Percentiles rank a stretch among this genome's conserved stretches.
phyloP scores from a whole-genome alignment of 352 stramenopile genomes.

The Elongisporangium anandrum region DNA sequence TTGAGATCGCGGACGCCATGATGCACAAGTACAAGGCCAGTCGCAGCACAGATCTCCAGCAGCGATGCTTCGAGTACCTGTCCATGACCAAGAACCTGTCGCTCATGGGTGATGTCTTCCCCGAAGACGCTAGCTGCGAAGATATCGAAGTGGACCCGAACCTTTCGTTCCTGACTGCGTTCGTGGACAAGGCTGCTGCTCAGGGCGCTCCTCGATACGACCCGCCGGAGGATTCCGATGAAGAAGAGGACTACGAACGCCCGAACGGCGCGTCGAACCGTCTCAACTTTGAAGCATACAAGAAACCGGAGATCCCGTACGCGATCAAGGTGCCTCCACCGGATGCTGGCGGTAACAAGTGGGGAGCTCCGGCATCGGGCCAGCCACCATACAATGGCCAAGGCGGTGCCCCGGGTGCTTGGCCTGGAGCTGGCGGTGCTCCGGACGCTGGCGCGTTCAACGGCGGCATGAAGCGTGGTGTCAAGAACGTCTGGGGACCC shows the following conservation, averaged over 20 bases:
- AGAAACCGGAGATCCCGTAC: constrained; percentile 89
- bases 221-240: constrained; percentile 94
- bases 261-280: constrained; percentile 54
- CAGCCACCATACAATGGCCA: not conserved
- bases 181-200: constrained; percentile 90
- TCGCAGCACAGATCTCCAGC: constrained; percentile 95
- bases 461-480: constrained; percentile 35
- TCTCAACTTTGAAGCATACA: constrained; percentile 87
- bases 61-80: constrained; percentile 99
- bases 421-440: constrained; percentile 21
- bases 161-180: constrained; percentile 94
- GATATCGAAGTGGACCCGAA: constrained; percentile 95
- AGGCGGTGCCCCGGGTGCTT: constrained; percentile 11
- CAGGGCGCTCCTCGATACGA: constrained; percentile 94
- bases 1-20: constrained; percentile 88
- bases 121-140: constrained; percentile 96
- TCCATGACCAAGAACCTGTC: constrained; percentile 90
- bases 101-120: constrained; percentile 91
- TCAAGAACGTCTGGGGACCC: constrained; percentile 86
- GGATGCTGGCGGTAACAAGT: constrained; percentile 65
- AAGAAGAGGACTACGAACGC: constrained; percentile 88
- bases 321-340: constrained; percentile 63
- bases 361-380: constrained; percentile 27
- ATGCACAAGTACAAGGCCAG: constrained; percentile 97
- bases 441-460: constrained; percentile 38